Evolutionary conservation across 306 rosid genomes (phyloP).

Genomic region (Fragaria ananassa): DNA sequence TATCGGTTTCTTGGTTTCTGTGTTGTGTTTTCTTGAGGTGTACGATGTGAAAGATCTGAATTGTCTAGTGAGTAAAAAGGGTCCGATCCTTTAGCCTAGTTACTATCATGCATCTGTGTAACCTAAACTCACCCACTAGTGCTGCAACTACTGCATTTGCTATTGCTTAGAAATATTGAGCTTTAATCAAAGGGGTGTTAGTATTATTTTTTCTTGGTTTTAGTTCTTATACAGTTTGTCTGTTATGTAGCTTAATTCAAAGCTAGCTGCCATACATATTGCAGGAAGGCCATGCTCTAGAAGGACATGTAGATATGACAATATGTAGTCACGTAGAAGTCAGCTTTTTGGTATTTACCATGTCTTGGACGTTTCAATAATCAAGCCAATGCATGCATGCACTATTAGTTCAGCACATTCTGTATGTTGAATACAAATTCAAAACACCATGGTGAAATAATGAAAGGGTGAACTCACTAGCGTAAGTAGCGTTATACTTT

Average conservation of each 20-base stretch:
- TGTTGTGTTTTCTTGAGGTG: slow-evolving; percentile 8
- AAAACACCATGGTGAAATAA: not conserved
- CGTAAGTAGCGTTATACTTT: not conserved
- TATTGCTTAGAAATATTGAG: not conserved
- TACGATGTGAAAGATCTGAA: slow-evolving; percentile 28
- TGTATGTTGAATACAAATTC: not conserved
- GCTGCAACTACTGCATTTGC: slow-evolving; percentile 8
- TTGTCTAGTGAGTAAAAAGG: slow-evolving; percentile 34
- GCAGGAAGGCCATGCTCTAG: not conserved
- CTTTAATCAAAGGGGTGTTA: not conserved
- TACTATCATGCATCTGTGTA: slow-evolving; percentile 9
- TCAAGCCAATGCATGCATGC: slow-evolving; percentile 32
- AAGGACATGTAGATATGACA: slow-evolving; percentile 9
- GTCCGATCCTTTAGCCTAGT: slow-evolving; percentile 12
- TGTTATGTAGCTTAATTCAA: slow-evolving; percentile 18
- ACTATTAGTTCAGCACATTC: slow-evolving; percentile 1
- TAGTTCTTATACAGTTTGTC: slow-evolving; percentile 16
- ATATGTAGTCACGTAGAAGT: slow-evolving; percentile 13
- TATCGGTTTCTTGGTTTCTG: slow-evolving; percentile 29
- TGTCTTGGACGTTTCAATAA: slow-evolving; percentile 29
- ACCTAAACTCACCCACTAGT: not conserved
- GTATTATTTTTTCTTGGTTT: not conserved
- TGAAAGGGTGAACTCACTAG: not conserved
- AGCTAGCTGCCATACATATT: slow-evolving; percentile 33
- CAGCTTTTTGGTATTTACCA: slow-evolving; percentile 28